Base-by-base conservation (phyloP, 495 filamentous ascomycete species). In the Lasiosphaeria miniovina region DNA sequence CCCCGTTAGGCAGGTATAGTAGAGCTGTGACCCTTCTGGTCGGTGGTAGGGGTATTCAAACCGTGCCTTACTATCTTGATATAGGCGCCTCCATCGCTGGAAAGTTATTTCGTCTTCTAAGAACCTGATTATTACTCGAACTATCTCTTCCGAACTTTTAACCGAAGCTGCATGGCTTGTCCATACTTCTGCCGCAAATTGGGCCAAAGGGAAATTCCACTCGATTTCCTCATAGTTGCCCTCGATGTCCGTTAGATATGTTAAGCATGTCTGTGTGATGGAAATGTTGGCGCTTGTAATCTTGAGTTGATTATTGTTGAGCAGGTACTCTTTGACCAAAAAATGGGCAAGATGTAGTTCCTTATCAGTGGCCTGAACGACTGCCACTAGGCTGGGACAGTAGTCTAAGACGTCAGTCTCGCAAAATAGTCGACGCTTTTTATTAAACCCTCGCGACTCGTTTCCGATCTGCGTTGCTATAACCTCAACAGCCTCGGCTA, bases 291-390 rank as follows among this genome's bases (percentile, higher is more conserved):
- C 24, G 24, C 24, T 24, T 17, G 12, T 34, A 10, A 59, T 15
- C 36, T 24, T 7, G 38, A 12, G 38, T 12, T 41, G 7, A 24
- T 24, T 2, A 24, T 24, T 24, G 24, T 24, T 24, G 24, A 61
- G 60, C 4, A 79, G 59, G 58, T 73, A 77, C 55, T 77, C 71
- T 52, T 75, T 70, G 40, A 77, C 73, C 24, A 74, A 75, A 52
- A 65, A 73, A 59, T 79, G 76, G 15, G 73, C 75, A 10, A 79
- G 59, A 48, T 53, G 55, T 36, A 76, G 4, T 17, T 24, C 24
- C 24, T 24, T 24, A 24, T 24, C 24, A 2, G 24, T 8, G 14
- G 14, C 54, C 57, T 54, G 54, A 32, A 55, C 54, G 34, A 57
- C 34, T 32, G 34, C 24, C 7, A 74, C 59, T 35, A 72, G 54